These are phyloP conservation scores for Cladosporium sp. DNA, from an alignment of 2,329 filamentous ascomycete genomes.

Conservation along the genomic window DNA sequence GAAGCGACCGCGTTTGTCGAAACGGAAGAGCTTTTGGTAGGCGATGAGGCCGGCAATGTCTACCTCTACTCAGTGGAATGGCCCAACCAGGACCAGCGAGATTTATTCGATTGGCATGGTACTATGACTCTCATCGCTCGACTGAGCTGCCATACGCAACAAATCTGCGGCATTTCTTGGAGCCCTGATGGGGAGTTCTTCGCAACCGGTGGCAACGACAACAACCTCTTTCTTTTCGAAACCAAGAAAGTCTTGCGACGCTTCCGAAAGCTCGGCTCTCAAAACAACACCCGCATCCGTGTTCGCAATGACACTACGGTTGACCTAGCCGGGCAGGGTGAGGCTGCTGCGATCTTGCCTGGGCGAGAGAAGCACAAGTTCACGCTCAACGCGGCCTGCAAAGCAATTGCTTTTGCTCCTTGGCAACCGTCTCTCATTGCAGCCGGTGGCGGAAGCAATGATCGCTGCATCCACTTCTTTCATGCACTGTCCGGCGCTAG, in stretches of 20 bases:
- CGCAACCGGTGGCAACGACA: constrained; percentile 89
- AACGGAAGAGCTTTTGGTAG: constrained; percentile 79
- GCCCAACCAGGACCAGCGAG: constrained; percentile 52
- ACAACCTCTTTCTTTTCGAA: constrained; percentile 76
- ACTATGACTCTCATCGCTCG: constrained; percentile 70
- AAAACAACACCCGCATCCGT: constrained; percentile 12
- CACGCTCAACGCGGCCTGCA: constrained; percentile 79
- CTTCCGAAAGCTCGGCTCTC: background rate
- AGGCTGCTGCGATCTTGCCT: constrained; percentile 24
- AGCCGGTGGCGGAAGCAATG: constrained; percentile 87
- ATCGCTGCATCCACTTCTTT: constrained; percentile 94
- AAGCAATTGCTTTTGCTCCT: constrained; percentile 93
- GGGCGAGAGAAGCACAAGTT: constrained; percentile 61
- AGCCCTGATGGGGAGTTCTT: constrained; percentile 69
- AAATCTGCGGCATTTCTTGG: constrained; percentile 92
- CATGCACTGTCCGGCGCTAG: constrained; percentile 77
- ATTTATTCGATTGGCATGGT: constrained; percentile 70
- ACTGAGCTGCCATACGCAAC: constrained; percentile 74
- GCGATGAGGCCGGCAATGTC: constrained; percentile 74
- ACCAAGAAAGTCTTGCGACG: constrained; percentile 47
- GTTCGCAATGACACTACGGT: constrained; percentile 15
- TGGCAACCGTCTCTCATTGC: constrained; percentile 85
- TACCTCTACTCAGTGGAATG: constrained; percentile 91
- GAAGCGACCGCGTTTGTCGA: constrained; percentile 48
- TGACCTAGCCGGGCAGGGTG: constrained; percentile 22